Percentiles rank a stretch among this genome's conserved stretches.
Evolutionary conservation across 1,284 basidiomycete genomes (phyloP).

Genomic region (Chiua sp.): DNA sequence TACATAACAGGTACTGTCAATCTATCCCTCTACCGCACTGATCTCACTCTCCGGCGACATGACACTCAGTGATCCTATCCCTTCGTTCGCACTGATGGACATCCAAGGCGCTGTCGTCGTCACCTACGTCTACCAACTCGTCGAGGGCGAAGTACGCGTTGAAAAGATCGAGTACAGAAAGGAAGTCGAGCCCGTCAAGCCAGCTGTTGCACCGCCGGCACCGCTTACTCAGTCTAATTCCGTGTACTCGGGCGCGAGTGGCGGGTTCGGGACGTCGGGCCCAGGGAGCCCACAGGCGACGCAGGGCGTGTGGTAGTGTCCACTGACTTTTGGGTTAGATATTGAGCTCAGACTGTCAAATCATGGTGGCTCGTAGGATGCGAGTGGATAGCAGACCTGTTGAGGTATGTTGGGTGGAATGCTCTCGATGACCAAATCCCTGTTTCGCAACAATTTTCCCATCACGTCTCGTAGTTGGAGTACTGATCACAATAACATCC

Average conservation of each 20-base stretch:
- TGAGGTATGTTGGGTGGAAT: constrained; percentile 1
- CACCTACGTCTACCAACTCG: constrained; percentile 94
- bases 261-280: constrained; percentile 28
- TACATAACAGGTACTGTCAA: constrained; percentile 62
- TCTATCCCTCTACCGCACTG: not conserved
- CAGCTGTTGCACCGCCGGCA: constrained; percentile 14
- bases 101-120: constrained; percentile 95
- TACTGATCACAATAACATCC: no score
- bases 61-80: constrained; percentile 60
- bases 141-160: constrained; percentile 90
- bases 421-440: constrained; percentile 1
- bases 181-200: constrained; percentile 55
- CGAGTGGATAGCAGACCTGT: not conserved
- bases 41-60: not conserved
- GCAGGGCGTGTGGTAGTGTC: constrained; percentile 33
- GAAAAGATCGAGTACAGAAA: constrained; percentile 87
- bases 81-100: constrained; percentile 93
- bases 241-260: constrained; percentile 19
- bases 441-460: not conserved
- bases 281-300: constrained; percentile 31
- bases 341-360: not conserved
- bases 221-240: constrained; percentile 33
- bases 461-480: no score
- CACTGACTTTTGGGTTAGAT: not conserved
- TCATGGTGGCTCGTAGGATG: not conserved